Conservation (phyloP, 2,329 filamentous ascomycete species). For the Coniella vitis region DNA sequence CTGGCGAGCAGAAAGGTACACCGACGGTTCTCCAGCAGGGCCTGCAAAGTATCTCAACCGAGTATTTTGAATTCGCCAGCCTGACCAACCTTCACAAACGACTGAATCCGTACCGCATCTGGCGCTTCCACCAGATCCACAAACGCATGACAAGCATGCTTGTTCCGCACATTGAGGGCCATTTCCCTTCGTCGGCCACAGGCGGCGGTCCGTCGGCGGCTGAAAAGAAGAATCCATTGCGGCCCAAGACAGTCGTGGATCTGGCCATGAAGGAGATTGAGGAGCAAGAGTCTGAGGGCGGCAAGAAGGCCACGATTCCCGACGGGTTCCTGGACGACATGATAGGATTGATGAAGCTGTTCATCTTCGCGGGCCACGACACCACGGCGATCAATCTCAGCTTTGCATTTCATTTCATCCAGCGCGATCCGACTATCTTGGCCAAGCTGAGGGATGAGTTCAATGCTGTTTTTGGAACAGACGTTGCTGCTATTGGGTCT, state of each 20-base stretch:
- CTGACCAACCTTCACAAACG: slow-evolving; percentile 4
- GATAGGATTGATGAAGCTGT: slow-evolving; percentile 21
- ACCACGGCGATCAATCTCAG: slow-evolving; percentile 7
- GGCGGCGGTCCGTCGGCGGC: background rate
- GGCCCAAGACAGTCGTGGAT: slow-evolving; percentile 20
- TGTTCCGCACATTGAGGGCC: slow-evolving; percentile 7
- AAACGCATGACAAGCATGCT: background rate
- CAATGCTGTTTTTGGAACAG: slow-evolving; percentile 20
- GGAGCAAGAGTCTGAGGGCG: background rate
- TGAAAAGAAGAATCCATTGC: slow-evolving; percentile 14
- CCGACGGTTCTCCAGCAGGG: slow-evolving; percentile 7
- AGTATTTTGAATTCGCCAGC: slow-evolving; percentile 2
- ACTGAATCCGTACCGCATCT: slow-evolving; percentile 7
- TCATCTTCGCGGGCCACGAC: slow-evolving; percentile 18
- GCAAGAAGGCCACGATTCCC: background rate
- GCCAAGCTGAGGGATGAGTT: slow-evolving; percentile 22
- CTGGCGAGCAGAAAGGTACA: slow-evolving; percentile 5
- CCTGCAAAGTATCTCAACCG: background rate
- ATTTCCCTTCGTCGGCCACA: background rate
- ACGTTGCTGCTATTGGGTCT: slow-evolving; percentile 26
- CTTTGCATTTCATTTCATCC: slow-evolving; percentile 13
- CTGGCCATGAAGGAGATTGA: slow-evolving; percentile 19
- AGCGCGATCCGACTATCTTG: slow-evolving; percentile 21
- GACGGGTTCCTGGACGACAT: slow-evolving; percentile 5
- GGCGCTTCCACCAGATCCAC: background rate